Percentiles rank a stretch among this genome's conserved stretches.
Evolutionary conservation across 495 filamentous ascomycete species (phyloP).

Genomic region (Hypoxylon fragiforme): DNA sequence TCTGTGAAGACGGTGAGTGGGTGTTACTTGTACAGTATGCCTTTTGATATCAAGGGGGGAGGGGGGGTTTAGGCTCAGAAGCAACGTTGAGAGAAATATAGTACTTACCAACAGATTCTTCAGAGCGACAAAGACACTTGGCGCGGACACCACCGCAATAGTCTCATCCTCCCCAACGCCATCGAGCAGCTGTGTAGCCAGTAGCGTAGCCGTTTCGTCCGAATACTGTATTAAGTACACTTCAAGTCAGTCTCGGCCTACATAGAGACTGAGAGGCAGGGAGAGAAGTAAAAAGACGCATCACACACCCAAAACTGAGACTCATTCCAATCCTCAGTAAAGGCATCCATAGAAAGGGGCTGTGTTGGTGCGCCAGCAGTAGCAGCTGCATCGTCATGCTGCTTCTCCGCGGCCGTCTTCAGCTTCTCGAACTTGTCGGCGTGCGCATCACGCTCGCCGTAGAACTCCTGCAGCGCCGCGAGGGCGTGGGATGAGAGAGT

Average conservation of each 20-base stretch:
- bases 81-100: too few relatives aligned
- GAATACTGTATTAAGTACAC: slow-evolving; percentile 64
- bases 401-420: slow-evolving; percentile 53
- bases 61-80: too few relatives aligned
- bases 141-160: slow-evolving; percentile 72
- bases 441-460: slow-evolving; percentile 64
- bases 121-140: slow-evolving; percentile 74
- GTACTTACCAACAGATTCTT: slow-evolving; percentile 64
- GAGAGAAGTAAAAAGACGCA: slow-evolving; percentile 1
- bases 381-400: slow-evolving; percentile 21
- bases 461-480: slow-evolving; percentile 68
- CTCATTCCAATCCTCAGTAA: slow-evolving; percentile 80
- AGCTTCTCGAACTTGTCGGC: slow-evolving; percentile 65
- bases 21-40: too few relatives aligned
- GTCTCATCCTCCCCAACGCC: slow-evolving; percentile 54
- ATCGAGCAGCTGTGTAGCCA: slow-evolving; percentile 65
- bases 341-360: slow-evolving; percentile 67
- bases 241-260: neutral
- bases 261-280: neutral
- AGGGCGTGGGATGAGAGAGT: slow-evolving; percentile 63
- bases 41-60: too few relatives aligned
- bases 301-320: slow-evolving; percentile 73
- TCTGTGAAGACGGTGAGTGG: slow-evolving; percentile 20
- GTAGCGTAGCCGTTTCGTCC: slow-evolving; percentile 63
- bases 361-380: slow-evolving; percentile 12